These are phyloP conservation scores for Teratosphaeria destructans DNA, from an alignment of 2,329 filamentous ascomycete genomes.

Conservation along the genomic window DNA sequence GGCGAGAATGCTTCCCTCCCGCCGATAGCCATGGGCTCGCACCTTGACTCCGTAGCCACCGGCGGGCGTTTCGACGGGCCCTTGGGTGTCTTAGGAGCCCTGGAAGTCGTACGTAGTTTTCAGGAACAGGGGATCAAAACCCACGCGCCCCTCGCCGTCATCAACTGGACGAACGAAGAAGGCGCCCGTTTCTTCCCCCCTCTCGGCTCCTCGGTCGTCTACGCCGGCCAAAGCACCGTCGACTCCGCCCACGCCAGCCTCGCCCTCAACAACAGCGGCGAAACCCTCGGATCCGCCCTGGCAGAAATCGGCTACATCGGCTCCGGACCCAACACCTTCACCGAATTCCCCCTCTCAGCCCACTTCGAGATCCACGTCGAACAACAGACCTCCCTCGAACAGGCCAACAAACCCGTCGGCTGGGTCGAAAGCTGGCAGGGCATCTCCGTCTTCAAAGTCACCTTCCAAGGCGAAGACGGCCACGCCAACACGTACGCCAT, in stretches of 20 bases:
- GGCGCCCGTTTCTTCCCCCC: neutral
- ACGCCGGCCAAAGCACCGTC: neutral
- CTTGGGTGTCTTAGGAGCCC: neutral
- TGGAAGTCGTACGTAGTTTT: neutral
- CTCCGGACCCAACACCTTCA: constrained; percentile 7
- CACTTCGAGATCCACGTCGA: constrained; percentile 19
- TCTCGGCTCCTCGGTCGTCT: neutral
- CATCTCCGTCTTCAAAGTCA: constrained; percentile 16
- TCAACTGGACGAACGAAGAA: neutral
- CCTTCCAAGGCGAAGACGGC: constrained; percentile 7
- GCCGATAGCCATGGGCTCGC: constrained; percentile 16
- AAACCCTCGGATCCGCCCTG: neutral
- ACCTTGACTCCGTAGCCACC: constrained; percentile 15
- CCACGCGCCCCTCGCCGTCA: neutral
- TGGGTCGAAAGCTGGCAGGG: constrained; percentile 15
- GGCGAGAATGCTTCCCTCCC: constrained; percentile 9
- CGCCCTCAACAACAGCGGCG: neutral
- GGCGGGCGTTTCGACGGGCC: constrained; percentile 20
- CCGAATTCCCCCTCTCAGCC: constrained; percentile 11
- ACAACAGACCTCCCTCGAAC: constrained; percentile 10
- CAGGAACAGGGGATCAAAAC: neutral
- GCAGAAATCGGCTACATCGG: constrained; percentile 10
- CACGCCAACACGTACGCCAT: constrained; percentile 26
- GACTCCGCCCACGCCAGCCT: neutral
- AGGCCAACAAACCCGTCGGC: constrained; percentile 8